phyloP scores from a whole-genome alignment of 2,329 filamentous ascomycete species.

The Colletotrichum horii region DNA sequence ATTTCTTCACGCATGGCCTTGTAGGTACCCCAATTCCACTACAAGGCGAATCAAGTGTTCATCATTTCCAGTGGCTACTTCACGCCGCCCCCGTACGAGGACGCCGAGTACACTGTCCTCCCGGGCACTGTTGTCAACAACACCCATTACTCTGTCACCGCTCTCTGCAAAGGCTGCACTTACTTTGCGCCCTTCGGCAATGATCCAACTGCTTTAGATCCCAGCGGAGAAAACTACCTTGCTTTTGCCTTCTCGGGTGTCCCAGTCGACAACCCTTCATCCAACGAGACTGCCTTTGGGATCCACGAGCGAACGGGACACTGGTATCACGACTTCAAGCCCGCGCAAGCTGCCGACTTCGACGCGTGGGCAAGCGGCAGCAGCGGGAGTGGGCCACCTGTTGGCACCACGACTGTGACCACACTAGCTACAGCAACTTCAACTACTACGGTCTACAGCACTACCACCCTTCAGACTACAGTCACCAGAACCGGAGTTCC shows the following conservation, averaged over 20 bases:
- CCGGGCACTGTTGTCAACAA: conserved; percentile 37
- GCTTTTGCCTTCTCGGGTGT: conserved; percentile 44
- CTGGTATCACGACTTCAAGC: conserved; percentile 41
- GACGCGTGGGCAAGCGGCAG: conserved; percentile 27
- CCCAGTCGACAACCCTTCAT: conserved; percentile 41
- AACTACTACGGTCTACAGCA: conserved; percentile 8
- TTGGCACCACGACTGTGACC: not conserved
- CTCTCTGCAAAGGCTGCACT: conserved; percentile 43
- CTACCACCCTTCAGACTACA: conserved; percentile 11
- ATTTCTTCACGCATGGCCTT: conserved; percentile 41
- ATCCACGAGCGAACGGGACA: conserved; percentile 49
- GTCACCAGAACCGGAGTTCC: conserved; percentile 6
- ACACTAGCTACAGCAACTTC: conserved; percentile 11
- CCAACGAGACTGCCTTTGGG: conserved; percentile 40
- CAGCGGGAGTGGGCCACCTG: conserved; percentile 7
- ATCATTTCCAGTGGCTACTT: conserved; percentile 36
- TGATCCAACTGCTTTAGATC: conserved; percentile 41
- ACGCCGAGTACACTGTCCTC: conserved; percentile 36
- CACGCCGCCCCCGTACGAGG: conserved; percentile 32
- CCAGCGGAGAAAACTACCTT: conserved; percentile 39
- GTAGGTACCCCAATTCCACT: conserved; percentile 25
- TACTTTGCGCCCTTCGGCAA: conserved; percentile 46
- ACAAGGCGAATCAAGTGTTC: not conserved
- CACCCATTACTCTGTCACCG: conserved; percentile 40
- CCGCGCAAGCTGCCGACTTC: conserved; percentile 38